Evolutionary conservation across 1,284 basidiomycete species (phyloP).

Genomic region (Trametes sp.): DNA sequence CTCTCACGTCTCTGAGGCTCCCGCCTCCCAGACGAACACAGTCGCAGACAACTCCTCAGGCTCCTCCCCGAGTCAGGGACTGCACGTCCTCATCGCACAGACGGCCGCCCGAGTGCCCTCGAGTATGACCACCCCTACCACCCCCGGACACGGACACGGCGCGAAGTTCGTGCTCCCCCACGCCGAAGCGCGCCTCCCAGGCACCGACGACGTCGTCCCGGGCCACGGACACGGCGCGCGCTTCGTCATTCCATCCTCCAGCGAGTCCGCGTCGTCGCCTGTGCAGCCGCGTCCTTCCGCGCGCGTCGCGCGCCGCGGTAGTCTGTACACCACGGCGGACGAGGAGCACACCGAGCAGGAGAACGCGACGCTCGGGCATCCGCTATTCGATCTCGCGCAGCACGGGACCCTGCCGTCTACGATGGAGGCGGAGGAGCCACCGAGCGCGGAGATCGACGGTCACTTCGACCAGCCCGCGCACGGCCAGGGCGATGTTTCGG

Average conservation of each 20-base stretch:
- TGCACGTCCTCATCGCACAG: constrained; percentile 7
- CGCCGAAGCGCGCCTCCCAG: background rate
- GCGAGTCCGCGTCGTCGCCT: constrained; percentile 5
- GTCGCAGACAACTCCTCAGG: background rate
- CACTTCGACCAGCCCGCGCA: constrained; percentile 12
- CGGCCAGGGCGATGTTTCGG: background rate
- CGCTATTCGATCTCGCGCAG: background rate
- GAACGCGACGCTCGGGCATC: background rate
- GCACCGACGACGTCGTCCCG: background rate
- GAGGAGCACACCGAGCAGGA: constrained; percentile 4
- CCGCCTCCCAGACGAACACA: background rate
- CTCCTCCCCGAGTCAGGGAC: constrained; percentile 1
- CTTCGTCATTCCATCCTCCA: constrained; percentile 9
- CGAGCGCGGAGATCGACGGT: constrained; percentile 19
- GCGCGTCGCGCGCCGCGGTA: constrained; percentile 22
- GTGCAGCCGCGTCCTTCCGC: constrained; percentile 18
- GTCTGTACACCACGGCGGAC: constrained; percentile 17
- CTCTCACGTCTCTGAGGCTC: background rate
- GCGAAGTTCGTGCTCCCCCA: background rate
- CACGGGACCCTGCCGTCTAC: constrained; percentile 9
- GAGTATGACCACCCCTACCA: background rate
- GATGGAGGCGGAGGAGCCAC: constrained; percentile 20
- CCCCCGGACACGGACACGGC: constrained; percentile 5
- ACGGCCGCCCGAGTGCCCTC: background rate
- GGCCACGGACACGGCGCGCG: constrained; percentile 16